A percentile compares a stretch with the other conserved stretches of the same genome.
Conservation (phyloP, 805 yeast species). For the Lipomyces yamadae region DNA sequence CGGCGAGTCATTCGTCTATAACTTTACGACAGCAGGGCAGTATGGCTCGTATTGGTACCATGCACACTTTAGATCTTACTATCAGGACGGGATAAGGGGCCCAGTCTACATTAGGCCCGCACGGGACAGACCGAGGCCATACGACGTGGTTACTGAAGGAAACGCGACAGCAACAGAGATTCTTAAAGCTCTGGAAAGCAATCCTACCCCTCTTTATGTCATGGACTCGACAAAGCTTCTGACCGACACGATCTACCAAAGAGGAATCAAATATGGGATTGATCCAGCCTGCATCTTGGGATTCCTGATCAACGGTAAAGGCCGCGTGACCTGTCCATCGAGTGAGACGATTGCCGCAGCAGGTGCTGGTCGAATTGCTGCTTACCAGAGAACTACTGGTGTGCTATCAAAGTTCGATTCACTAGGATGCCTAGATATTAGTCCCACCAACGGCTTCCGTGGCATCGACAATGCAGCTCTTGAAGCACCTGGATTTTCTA, state of each 20-base stretch:
- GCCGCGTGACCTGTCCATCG: slow-evolving; percentile 12
- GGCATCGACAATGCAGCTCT: slow-evolving; percentile 15
- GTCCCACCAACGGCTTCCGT: slow-evolving; percentile 1
- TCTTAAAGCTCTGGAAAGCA: slow-evolving; percentile 4
- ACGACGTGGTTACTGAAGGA: slow-evolving; percentile 5
- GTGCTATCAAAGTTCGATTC: neutral
- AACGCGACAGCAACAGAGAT: slow-evolving; percentile 2
- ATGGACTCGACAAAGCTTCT: slow-evolving; percentile 17
- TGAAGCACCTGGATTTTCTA: slow-evolving; percentile 18
- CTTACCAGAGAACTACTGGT: neutral
- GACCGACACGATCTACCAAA: neutral
- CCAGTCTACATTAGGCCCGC: slow-evolving; percentile 48
- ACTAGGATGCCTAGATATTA: slow-evolving; percentile 10
- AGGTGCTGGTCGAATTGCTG: neutral
- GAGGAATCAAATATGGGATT: slow-evolving; percentile 2
- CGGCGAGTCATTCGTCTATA: slow-evolving; percentile 51
- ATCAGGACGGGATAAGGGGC: slow-evolving; percentile 70
- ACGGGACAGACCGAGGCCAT: slow-evolving; percentile 11
- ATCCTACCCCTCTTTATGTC: slow-evolving; percentile 2
- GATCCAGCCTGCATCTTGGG: slow-evolving; percentile 19
- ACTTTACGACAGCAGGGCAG: slow-evolving; percentile 51
- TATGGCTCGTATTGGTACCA: slow-evolving; percentile 64
- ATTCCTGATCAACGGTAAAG: slow-evolving; percentile 17
- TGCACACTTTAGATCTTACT: slow-evolving; percentile 62
- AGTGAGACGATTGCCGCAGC: slow-evolving; percentile 8